Evolutionary conservation across 225 moss, liverwort and hornwort genomes (phyloP).

Genomic region (Ulota crispa): DNA sequence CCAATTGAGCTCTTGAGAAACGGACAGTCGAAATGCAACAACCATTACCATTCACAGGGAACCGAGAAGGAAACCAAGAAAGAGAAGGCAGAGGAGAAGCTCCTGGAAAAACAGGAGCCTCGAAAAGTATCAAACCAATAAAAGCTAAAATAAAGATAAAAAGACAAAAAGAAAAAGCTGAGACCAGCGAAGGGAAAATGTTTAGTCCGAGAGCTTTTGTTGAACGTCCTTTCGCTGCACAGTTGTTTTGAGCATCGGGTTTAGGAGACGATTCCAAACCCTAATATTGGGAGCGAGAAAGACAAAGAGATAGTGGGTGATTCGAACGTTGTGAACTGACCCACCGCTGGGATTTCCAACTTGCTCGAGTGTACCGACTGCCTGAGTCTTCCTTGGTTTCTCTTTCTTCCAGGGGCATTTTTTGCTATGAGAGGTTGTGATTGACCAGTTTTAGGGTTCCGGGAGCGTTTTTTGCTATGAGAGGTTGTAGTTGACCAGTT

Average conservation of each 20-base stretch:
- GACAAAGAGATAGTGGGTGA: too few relatives aligned
- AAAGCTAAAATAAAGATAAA: background rate
- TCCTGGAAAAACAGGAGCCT: constrained; percentile 1
- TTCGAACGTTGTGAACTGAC: background rate
- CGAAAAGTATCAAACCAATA: background rate
- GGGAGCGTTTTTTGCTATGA: too few relatives aligned
- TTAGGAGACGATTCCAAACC: too few relatives aligned
- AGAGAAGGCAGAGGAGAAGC: constrained; percentile 16
- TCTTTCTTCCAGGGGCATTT: background rate
- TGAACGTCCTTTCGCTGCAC: too few relatives aligned
- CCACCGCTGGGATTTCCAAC: background rate
- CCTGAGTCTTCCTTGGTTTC: background rate
- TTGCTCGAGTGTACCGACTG: background rate
- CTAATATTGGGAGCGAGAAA: too few relatives aligned
- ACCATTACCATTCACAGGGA: background rate
- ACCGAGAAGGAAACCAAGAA: background rate
- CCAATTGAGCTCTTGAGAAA: background rate
- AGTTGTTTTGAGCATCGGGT: too few relatives aligned
- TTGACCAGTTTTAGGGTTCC: background rate
- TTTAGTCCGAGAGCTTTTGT: too few relatives aligned
- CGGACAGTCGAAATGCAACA: background rate
- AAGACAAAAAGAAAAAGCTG: too few relatives aligned
- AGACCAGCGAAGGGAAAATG: too few relatives aligned
- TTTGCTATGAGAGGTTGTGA: background rate
- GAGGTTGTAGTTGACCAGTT: too few relatives aligned